Evolutionary conservation across 106 monocot genomes (phyloP).

Genomic region (Phalaenopsis equestris): DNA sequence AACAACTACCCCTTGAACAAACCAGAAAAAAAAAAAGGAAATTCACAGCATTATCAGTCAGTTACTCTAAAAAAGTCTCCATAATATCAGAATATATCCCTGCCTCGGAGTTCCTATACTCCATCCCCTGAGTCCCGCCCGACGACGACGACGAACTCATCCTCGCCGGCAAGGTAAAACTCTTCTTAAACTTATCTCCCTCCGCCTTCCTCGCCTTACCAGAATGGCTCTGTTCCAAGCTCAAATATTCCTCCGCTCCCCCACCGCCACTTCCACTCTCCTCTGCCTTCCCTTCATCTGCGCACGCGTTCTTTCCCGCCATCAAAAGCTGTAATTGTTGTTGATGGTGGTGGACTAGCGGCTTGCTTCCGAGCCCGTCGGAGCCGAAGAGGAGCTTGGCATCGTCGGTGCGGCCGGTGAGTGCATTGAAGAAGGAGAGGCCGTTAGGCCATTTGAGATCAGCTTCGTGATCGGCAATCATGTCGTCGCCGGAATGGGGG

Average conservation of each 20-base stretch:
- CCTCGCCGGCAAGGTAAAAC: slow-evolving; percentile 66
- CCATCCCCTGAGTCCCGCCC: slow-evolving; percentile 18
- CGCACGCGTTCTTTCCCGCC: neutral
- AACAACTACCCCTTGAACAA: neutral
- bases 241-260: slow-evolving; percentile 37
- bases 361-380: slow-evolving; percentile 12
- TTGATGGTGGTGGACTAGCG: slow-evolving; percentile 4
- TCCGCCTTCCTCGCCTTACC: slow-evolving; percentile 42
- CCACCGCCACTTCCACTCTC: slow-evolving; percentile 7
- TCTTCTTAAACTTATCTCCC: slow-evolving; percentile 57
- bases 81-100: slow-evolving; percentile 68
- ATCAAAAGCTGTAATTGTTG: neutral
- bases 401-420: slow-evolving; percentile 63
- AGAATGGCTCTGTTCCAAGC: slow-evolving; percentile 15
- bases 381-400: slow-evolving; percentile 42
- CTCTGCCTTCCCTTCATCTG: neutral
- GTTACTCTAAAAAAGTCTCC: slow-evolving; percentile 64
- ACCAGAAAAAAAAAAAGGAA: neutral
- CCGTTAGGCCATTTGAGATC: slow-evolving; percentile 87
- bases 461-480: slow-evolving; percentile 42
- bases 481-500: slow-evolving; percentile 18
- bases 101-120: slow-evolving; percentile 39
- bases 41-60: neutral
- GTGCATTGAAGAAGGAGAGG: slow-evolving; percentile 75
- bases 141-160: slow-evolving; percentile 44